Percentiles rank a stretch among this genome's conserved stretches.
Conservation (phyloP, 768 basidiomycete genomes). For the Hemileccinum impolitum region DNA sequence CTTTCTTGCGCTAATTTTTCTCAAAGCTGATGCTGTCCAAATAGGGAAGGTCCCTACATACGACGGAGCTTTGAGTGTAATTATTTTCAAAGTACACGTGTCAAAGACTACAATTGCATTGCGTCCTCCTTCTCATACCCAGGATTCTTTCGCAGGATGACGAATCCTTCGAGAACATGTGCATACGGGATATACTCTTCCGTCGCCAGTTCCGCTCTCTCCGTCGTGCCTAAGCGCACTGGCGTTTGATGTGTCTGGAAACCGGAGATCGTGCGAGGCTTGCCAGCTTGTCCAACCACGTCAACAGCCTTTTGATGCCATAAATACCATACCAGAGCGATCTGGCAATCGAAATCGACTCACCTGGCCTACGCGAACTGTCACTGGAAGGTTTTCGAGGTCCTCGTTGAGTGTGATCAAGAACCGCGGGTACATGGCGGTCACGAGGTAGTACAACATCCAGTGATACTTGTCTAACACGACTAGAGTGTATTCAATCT, state of each 20-base stretch:
- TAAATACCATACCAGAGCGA: slow-evolving; percentile 1
- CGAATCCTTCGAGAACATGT: slow-evolving; percentile 88
- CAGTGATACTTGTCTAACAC: slow-evolving; percentile 95
- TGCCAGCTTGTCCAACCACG: slow-evolving; percentile 96
- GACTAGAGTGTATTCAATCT: slow-evolving; percentile 46
- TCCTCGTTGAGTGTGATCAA: slow-evolving; percentile 95
- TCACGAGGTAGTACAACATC: slow-evolving; percentile 96
- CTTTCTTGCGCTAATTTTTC: no score
- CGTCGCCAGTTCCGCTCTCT: slow-evolving; percentile 93
- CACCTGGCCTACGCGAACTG: slow-evolving; percentile 92
- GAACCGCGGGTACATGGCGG: slow-evolving; percentile 98
- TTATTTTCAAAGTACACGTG: slow-evolving; percentile 6
- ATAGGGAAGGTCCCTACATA: no score
- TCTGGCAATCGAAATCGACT: slow-evolving; percentile 15
- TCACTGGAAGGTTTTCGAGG: slow-evolving; percentile 79
- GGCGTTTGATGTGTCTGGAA: slow-evolving; percentile 99
- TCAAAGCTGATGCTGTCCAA: no score
- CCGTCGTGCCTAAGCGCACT: slow-evolving; percentile 90
- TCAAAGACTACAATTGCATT: slow-evolving; percentile 60
- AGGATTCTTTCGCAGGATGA: slow-evolving; percentile 89
- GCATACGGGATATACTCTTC: slow-evolving; percentile 94
- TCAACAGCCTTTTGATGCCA: slow-evolving; percentile 71
- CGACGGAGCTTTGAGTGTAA: no score
- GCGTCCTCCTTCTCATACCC: slow-evolving; percentile 85
- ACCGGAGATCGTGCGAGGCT: slow-evolving; percentile 92